Percentiles rank a stretch among this genome's conserved stretches.
phyloP scores from a whole-genome alignment of 768 basidiomycete species.

The Tulasnella calospora region DNA sequence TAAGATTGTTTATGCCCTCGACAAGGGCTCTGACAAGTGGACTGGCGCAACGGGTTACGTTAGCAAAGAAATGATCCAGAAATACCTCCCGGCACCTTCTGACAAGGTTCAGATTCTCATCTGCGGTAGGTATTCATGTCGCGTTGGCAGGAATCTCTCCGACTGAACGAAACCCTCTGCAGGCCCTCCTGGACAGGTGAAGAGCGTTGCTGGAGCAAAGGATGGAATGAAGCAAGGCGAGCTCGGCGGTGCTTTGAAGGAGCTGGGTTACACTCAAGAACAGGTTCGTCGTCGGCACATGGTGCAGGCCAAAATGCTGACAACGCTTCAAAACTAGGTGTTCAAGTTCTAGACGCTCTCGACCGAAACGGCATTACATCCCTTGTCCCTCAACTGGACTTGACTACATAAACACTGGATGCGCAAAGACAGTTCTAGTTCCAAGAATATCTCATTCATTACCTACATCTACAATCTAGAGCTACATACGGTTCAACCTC shows the following conservation, averaged over 20 bases:
- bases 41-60: constrained; percentile 71
- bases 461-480: not conserved
- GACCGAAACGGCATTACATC: not conserved
- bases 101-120: constrained; percentile 86
- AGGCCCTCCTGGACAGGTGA: constrained; percentile 87
- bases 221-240: constrained; percentile 82
- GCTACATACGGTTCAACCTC: constrained; percentile 5
- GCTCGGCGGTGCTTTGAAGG: constrained; percentile 75
- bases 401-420: not conserved
- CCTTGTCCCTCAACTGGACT: not conserved
- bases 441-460: constrained; percentile 7
- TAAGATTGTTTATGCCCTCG: constrained; percentile 80
- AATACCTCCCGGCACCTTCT: constrained; percentile 60
- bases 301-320: not conserved
- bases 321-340: constrained; percentile 11
- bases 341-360: constrained; percentile 39
- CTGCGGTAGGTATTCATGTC: constrained; percentile 53
- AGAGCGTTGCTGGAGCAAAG: constrained; percentile 84
- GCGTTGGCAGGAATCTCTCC: not conserved
- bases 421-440: not conserved
- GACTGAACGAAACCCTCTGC: not conserved
- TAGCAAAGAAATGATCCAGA: constrained; percentile 62
- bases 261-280: constrained; percentile 76
- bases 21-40: constrained; percentile 70
- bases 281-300: constrained; percentile 51